These are phyloP conservation scores for Epichloe sibirici DNA, from an alignment of 2,329 filamentous ascomycete species.

Conservation along the genomic window DNA sequence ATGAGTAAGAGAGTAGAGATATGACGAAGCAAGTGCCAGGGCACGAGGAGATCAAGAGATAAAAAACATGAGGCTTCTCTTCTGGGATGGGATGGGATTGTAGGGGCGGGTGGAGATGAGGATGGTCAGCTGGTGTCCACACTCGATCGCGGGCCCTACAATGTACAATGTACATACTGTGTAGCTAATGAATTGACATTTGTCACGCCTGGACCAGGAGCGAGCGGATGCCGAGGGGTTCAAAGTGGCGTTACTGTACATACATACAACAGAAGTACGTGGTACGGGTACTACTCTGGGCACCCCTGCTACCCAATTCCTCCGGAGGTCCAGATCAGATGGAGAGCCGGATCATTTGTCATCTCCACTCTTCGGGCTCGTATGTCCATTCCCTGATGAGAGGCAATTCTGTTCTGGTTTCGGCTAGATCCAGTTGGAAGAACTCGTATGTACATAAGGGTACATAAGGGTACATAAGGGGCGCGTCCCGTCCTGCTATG, in stretches of 20 bases:
- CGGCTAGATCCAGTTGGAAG: no score
- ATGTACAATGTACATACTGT: background rate
- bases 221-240: conserved; percentile 1
- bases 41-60: background rate
- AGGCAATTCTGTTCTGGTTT: no score
- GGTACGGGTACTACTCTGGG: no score
- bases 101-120: conserved; percentile 2
- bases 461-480: no score
- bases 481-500: no score
- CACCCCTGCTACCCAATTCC: no score
- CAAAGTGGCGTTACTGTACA: conserved; percentile 5
- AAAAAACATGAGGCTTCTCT: background rate
- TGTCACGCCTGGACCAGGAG: background rate
- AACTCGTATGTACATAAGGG: no score
- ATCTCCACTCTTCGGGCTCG: no score
- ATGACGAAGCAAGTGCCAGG: background rate
- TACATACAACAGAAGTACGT: no score
- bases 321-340: no score
- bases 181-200: background rate
- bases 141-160: background rate
- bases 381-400: no score
- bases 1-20: background rate
- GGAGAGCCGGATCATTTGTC: no score
- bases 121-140: background rate
- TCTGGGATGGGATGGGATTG: background rate